These are phyloP conservation scores for Arabis alpina DNA, from an alignment of 345 rosid species.

Conservation along the genomic window DNA sequence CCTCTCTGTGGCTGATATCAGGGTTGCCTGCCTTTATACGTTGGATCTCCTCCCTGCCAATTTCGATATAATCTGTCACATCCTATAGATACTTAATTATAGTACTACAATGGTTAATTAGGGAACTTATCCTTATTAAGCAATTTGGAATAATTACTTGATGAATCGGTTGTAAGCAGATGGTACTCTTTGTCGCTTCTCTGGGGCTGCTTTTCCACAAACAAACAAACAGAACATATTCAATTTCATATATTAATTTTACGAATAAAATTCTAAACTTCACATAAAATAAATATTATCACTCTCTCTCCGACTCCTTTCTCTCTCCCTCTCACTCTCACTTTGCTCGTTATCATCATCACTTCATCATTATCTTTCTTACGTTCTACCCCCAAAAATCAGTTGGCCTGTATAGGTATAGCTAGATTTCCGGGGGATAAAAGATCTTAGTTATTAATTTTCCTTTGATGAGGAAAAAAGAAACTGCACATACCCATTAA, in stretches of 20 bases:
- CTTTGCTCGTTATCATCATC: conserved; percentile 37
- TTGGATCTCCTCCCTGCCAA: conserved; percentile 93
- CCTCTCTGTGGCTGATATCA: conserved; percentile 96
- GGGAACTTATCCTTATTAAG: conserved; percentile 29
- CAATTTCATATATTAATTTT: background rate
- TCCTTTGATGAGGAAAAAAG: background rate
- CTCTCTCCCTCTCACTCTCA: conserved; percentile 41
- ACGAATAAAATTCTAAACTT: conserved; percentile 24
- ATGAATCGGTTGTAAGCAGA: conserved; percentile 99
- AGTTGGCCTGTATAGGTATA: conserved; percentile 13
- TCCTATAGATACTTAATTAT: background rate
- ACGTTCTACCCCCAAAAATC: conserved; percentile 29
- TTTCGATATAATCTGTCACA: conserved; percentile 28
- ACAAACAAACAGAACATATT: conserved; percentile 44
- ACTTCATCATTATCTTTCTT: conserved; percentile 47
- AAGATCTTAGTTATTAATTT: background rate
- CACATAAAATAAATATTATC: conserved; percentile 35
- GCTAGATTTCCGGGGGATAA: conserved; percentile 55
- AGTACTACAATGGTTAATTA: conserved; percentile 2
- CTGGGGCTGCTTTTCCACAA: conserved; percentile 74
- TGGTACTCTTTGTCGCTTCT: conserved; percentile 98
- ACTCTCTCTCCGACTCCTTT: conserved; percentile 40
- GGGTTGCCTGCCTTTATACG: conserved; percentile 98
- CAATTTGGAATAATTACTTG: conserved; percentile 61
- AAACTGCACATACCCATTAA: no score